Conservation (phyloP, 129 eudicot species). For the Artemisia argyi region DNA sequence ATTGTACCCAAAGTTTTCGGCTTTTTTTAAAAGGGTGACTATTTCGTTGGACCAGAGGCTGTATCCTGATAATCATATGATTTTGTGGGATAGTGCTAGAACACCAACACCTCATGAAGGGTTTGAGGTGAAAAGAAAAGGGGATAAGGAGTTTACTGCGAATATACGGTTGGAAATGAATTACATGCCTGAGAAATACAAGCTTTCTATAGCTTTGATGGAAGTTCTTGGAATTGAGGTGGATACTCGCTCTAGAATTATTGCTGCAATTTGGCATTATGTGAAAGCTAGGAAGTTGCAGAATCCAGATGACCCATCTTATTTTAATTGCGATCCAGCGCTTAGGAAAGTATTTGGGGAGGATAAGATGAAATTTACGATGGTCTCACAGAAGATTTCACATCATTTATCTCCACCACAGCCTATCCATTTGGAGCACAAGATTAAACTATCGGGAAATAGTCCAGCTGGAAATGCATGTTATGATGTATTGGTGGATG, state of each 20-base stretch:
- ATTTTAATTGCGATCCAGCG: conserved; percentile 20
- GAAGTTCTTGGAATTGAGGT: conserved; percentile 22
- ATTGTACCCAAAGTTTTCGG: conserved; percentile 5
- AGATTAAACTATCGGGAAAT: conserved; percentile 18
- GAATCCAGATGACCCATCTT: conserved; percentile 14
- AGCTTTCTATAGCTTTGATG: conserved; percentile 11
- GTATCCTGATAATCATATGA: conserved; percentile 18
- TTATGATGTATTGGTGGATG: conserved; percentile 19
- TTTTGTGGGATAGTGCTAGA: conserved; percentile 19
- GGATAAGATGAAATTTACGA: conserved; percentile 14
- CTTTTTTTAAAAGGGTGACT: conserved; percentile 10
- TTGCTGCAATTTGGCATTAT: conserved; percentile 24
- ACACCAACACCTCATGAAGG: conserved; percentile 19
- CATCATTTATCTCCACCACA: conserved; percentile 22
- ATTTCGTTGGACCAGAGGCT: conserved; percentile 11
- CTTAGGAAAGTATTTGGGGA: conserved; percentile 15
- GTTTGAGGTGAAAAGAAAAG: conserved; percentile 20
- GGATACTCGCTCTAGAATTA: conserved; percentile 18
- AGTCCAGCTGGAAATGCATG: conserved; percentile 24
- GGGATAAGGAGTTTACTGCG: conserved; percentile 9
- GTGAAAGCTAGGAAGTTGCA: conserved; percentile 18
- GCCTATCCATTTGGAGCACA: conserved; percentile 17
- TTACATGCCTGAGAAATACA: conserved; percentile 18
- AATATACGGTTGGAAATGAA: conserved; percentile 21
- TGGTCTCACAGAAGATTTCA: conserved; percentile 15